Percentiles rank a stretch among this genome's conserved stretches.
Conservation (phyloP, 2,329 filamentous ascomycete genomes). For the Pseudogymnoascus sp. region DNA sequence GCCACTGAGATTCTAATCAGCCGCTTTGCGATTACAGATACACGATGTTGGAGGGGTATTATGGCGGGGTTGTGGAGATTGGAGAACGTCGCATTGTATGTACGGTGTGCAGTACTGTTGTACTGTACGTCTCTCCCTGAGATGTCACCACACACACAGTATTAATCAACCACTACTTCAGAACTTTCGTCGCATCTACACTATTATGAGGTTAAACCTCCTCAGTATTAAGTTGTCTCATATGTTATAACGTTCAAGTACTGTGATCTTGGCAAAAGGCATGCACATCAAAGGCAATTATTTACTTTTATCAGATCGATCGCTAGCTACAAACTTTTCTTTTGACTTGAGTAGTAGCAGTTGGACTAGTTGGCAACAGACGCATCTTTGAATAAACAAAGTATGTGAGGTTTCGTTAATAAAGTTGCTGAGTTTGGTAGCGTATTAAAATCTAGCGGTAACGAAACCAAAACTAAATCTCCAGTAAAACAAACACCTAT, state of each 20-base stretch:
- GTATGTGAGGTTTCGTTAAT: neutral
- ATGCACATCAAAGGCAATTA: neutral
- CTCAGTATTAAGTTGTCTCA: neutral
- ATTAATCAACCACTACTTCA: neutral
- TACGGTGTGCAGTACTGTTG: neutral
- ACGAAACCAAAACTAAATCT: slow-evolving; percentile 8
- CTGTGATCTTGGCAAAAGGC: neutral
- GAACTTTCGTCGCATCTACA: neutral
- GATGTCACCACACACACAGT: neutral
- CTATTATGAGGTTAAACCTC: neutral
- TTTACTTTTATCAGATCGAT: slow-evolving; percentile 4
- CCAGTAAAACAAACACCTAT: slow-evolving; percentile 8
- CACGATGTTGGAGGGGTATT: neutral
- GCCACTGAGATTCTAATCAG: neutral
- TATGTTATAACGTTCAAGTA: neutral
- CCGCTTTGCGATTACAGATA: neutral
- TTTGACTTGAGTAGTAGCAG: neutral
- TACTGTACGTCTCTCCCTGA: neutral
- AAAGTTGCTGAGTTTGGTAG: slow-evolving; percentile 7
- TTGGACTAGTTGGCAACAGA: neutral
- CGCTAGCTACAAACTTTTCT: slow-evolving; percentile 7
- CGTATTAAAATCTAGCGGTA: slow-evolving; percentile 9
- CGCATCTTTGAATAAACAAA: slow-evolving; percentile 5
- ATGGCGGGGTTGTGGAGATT: slow-evolving; percentile 1
- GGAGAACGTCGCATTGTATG: neutral